Evolutionary conservation across 192 early-diverging fungal genomes (phyloP), one percentile per base, ranked within the genome.

Genomic region (Dissophora ornata): DNA sequence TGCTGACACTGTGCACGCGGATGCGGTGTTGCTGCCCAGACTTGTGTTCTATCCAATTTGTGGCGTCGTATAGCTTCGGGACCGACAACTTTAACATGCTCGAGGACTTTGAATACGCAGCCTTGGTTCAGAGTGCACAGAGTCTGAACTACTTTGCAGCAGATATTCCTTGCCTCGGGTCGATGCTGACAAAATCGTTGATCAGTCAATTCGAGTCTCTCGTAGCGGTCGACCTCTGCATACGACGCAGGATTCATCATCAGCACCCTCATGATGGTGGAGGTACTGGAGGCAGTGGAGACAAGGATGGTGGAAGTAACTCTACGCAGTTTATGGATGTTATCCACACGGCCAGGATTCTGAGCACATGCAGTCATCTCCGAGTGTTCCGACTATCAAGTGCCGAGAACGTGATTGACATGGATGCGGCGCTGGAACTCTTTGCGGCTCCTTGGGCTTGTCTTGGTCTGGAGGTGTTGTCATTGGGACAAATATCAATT

Each of bases 401-500:
- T 33, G 57, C 50, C 8, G 57, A 69, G 21, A 54, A 54, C n/a
- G 21, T 52, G 49, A 69, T 69, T 34, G 50, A 60, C 2, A 60
- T 60, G 40, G 38, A 60, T 4, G 48, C 57, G 9, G 67, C 57
- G 1, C 22, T 69, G 18, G 28, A 52, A 7, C 28, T 69, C 1
- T 69, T 69, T 54, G 28, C 67, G 7, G 11, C 38, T 13, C 67
- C 67, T 6, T 69, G 67, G 67, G 57, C 57, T 19, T 69, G 67
- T 41, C 57, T 69, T 24, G 67, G 57, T 21, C 57, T 69, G 16
- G 67, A 69, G 36, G 47, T 61, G 12, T n/a, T 69, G 10, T 69
- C 57, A 1, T 22, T 69, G 21, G 46, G 57, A 2, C 67, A 69
- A 7, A 69, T 69, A n/a, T 69, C 57, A 18, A 16, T 69, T 18